These are phyloP conservation scores for Violaceomyces palustris DNA, from an alignment of 1,284 basidiomycete species.

Conservation along the genomic window DNA sequence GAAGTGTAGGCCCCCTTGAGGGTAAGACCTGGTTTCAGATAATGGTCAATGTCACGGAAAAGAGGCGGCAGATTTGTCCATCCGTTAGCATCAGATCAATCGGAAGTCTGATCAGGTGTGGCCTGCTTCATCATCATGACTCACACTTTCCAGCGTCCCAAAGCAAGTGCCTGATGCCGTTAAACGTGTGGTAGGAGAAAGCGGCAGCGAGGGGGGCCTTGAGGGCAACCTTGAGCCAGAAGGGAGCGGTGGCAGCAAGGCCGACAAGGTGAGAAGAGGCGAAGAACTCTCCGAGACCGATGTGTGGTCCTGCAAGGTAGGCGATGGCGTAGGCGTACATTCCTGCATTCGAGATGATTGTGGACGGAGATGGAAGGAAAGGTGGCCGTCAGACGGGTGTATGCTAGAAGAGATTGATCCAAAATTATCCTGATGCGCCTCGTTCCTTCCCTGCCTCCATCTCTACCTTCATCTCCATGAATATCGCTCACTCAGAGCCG, in stretches of 20 bases:
- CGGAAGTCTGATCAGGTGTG: conserved; percentile 1
- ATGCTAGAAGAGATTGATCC: too few relatives aligned
- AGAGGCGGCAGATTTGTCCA: not conserved
- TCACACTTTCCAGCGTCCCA: conserved; percentile 89
- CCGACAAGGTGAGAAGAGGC: conserved; percentile 74
- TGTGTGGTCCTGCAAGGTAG: conserved; percentile 76
- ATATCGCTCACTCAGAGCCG: too few relatives aligned
- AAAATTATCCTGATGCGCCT: too few relatives aligned
- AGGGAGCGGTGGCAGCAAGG: conserved; percentile 59
- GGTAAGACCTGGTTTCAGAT: conserved; percentile 15
- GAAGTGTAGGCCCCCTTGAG: conserved; percentile 41
- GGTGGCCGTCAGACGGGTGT: too few relatives aligned
- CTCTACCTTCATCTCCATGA: too few relatives aligned
- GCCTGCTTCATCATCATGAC: conserved; percentile 45
- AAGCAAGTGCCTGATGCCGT: conserved; percentile 81
- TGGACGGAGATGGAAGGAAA: too few relatives aligned
- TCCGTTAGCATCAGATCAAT: not conserved
- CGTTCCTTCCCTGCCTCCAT: too few relatives aligned
- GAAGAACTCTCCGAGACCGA: conserved; percentile 58
- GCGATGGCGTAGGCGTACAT: conserved; percentile 83
- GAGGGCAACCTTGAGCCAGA: conserved; percentile 50
- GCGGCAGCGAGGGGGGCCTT: conserved; percentile 39
- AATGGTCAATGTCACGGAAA: not conserved
- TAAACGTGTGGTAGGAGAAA: conserved; percentile 71
- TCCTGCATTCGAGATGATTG: conserved; percentile 11